Percentiles rank a stretch among this genome's conserved stretches.
Conservation (phyloP, 2,329 filamentous ascomycete genomes). For the Grosmannia huntii region DNA sequence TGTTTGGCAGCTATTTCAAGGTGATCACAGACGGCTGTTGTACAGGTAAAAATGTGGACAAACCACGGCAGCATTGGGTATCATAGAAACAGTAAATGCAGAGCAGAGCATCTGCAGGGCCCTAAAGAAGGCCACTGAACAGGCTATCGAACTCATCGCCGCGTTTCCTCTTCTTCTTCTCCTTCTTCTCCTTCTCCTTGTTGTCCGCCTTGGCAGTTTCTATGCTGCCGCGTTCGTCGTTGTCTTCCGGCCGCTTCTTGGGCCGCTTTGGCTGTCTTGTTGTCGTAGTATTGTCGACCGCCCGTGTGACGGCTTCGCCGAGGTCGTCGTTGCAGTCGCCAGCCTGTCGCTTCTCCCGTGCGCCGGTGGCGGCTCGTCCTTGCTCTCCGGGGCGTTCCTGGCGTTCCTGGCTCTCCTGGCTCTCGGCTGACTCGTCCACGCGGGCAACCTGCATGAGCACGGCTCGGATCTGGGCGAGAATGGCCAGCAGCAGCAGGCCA, state of each 20-base stretch:
- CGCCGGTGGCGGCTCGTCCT: neutral
- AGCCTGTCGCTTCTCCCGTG: neutral
- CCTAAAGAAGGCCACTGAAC: conserved; percentile 46
- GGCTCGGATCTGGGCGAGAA: conserved; percentile 45
- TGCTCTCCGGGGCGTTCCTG: neutral
- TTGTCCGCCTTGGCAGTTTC: neutral
- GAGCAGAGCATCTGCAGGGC: neutral
- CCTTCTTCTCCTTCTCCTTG: neutral
- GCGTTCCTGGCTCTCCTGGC: neutral
- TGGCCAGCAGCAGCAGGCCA: conserved; percentile 54
- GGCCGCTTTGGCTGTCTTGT: neutral
- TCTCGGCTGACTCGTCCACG: conserved; percentile 10
- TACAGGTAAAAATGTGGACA: neutral
- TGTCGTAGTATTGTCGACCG: conserved; percentile 5
- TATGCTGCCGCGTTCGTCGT: no score
- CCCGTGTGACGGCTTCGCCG: conserved; percentile 8
- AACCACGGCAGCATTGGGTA: no score
- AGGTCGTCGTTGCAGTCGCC: conserved; percentile 8
- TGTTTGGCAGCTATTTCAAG: neutral
- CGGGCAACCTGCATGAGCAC: conserved; percentile 26
- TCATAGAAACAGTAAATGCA: no score
- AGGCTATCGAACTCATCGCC: conserved; percentile 55
- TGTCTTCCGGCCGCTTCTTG: neutral
- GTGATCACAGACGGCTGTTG: neutral
- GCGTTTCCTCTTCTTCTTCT: conserved; percentile 17